Evolutionary conservation across 495 filamentous ascomycete species (phyloP), one percentile per base, ranked within the genome.

Genomic region (Hypoxylon trugodes): DNA sequence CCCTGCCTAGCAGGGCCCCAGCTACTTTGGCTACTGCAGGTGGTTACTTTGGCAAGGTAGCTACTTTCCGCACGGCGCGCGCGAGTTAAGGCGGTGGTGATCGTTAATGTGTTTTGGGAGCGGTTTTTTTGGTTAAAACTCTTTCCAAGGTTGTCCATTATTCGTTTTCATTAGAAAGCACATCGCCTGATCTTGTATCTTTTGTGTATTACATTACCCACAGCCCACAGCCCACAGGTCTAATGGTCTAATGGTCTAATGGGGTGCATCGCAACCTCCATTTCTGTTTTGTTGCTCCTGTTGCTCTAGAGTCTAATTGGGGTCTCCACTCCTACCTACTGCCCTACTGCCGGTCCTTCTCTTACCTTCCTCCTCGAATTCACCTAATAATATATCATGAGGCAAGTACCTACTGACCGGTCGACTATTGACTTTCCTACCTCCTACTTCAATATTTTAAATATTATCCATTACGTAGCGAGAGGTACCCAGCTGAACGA

Each of bases 371-470:
- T 65, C 24, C 64, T 62, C 41, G 53, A 62, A 36, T 62, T 59
- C 58, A 67, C 58, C 58, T 59, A 60, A 68, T 59, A 64, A 60
- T 68, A 68, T 60, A 68, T 68, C 65, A 65, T 65, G 65, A 64
- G 30, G 50, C 48, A 63, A 35, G 59, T 68, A 59, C 59, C 53
- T 68, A 41, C 58, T 36, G 18, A 50, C 37, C 51, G 33, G 9
- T 28, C 37, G 35, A 21, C 50, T 59, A n/a, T n/a, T n/a, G n/a
- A n/a, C n/a, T n/a, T n/a, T n/a, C n/a, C n/a, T n/a, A n/a, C n/a
- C n/a, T n/a, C n/a, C n/a, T n/a, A n/a, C 53, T 24, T 59, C 40
- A 15, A 47, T 43, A 19, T 55, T 32, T 37, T 41, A 28, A 41
- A 36, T 51, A 22, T 42, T 52, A 10, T 32, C 38, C 38, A 24